phyloP scores from a whole-genome alignment of 306 rosid species.

The Lathyrus sativus region DNA sequence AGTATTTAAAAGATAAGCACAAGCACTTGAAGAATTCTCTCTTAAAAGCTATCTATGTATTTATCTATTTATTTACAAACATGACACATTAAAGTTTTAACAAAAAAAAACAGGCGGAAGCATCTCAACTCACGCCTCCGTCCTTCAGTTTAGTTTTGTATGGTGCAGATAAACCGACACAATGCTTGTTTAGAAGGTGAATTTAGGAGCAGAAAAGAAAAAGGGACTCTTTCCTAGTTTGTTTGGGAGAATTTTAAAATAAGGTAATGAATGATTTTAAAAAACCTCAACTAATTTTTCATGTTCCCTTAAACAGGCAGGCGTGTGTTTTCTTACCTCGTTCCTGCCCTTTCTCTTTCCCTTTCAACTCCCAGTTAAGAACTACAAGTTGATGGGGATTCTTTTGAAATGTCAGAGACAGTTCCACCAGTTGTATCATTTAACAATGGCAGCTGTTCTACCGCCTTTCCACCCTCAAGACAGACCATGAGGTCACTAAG shows the following conservation, averaged over 20 bases:
- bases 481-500: constrained; percentile 69
- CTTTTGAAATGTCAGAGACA: constrained; percentile 37
- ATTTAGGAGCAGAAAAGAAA: not conserved
- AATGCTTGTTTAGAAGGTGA: not conserved
- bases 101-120: constrained; percentile 13
- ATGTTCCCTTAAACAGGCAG: not conserved
- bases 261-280: not conserved
- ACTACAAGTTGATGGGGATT: constrained; percentile 41
- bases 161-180: constrained; percentile 2
- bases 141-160: constrained; percentile 7
- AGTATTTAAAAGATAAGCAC: too few species aligned
- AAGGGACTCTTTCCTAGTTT: not conserved
- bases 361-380: constrained; percentile 20
- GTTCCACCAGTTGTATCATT: constrained; percentile 42
- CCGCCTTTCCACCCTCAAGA: constrained; percentile 57
- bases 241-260: not conserved
- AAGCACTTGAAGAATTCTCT: not conserved
- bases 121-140: constrained; percentile 18
- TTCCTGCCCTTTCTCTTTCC: not conserved
- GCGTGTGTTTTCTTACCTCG: not conserved
- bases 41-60: not conserved
- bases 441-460: constrained; percentile 46
- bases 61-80: constrained; percentile 21
- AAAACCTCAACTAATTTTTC: not conserved
- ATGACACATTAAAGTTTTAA: not conserved